Evolutionary conservation across 2,329 filamentous ascomycete genomes (phyloP), one percentile per base, ranked within the genome.

Genomic region (Alternaria rosae): DNA sequence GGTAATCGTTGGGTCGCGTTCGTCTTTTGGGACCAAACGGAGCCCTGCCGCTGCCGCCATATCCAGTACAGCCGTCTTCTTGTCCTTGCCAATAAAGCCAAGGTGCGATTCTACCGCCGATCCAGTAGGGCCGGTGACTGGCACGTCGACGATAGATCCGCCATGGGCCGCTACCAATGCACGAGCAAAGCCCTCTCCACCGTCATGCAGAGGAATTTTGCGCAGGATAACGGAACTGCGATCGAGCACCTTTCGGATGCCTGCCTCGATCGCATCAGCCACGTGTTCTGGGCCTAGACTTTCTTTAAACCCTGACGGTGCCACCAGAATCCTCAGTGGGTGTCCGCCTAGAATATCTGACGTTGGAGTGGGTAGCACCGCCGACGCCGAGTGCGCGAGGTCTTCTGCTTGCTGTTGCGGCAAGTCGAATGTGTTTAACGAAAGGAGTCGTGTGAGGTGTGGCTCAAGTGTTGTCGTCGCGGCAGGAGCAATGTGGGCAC

Each of bases 231-330:
- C 81, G 41, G 78, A 72, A n/a, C 79, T 79, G 47, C 57, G 54
- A 38, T 71, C 68, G 4, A 83, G 66, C 3, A 83, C 83, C 15
- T 80, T 79, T 0, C 81, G 74, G 21, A 86, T 80, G 3, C 84
- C 85, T 5, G 75, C 74, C 66, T 84, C 82, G 57, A 86, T 86
- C 57, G 83, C 85, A 58, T 84, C 78, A 0, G 84, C 84, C 1
- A 83, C 84, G n/a, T 78, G 75, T 13, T 81, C 76, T 4, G 85
- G 83, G 15, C 82, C 78, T 4, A 86, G 79, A 51, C 83, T 85
- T 25, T 85, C 84, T 61, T 86, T 86, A 78, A 86, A 86, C 3
- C 84, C 85, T 0, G 84, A 86, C 0, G 85, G 85, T 15, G 82
- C 83, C 38, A 86, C 79, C 51, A 86, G 79, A 23, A 86, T 77